Evolutionary conservation across 352 stramenopile species (phyloP), one percentile per base, ranked within the genome.

Genomic region (Pythium graminicola): DNA sequence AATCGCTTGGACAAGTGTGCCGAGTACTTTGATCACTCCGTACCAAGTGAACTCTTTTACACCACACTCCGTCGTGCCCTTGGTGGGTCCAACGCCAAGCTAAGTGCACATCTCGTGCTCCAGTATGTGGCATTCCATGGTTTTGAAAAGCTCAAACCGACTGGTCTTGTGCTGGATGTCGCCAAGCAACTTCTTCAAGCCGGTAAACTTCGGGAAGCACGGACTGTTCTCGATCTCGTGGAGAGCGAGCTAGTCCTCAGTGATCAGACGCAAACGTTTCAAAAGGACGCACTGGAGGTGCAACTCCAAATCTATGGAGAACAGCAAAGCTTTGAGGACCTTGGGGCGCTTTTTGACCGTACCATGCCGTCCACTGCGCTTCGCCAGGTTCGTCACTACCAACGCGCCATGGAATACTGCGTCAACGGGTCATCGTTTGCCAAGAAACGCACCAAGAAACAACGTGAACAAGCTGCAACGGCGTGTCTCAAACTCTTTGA

Each of bases 401-500:
- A 88, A 32, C 31, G 68, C 24, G 80, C 80, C 1, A 88, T 90
- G 80, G 72, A 88, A 51, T 88, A 86, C 46, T 79, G 49, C 49
- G 26, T 55, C 8, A 9, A 11, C n/a, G n/a, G n/a, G n/a, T 6
- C 27, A 9, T 5, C 24, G 35, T 27, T 7, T 6, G 3, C 3
- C 32, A 53, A 54, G 33, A 40, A 55, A 36, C 24, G 31, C 23
- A 57, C 48, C 24, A 52, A 60, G 33, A 58, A 64, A 39, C 33
- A 57, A 19, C 31, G 31, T 8, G 52, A 54, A 6, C 44, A 57
- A 5, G 77, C 72, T 7, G 60, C 77, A 6, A 59, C 73, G 14
- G 52, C 77, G 31, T 76, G 67, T 42, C 61, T 93, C 46, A 75
- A 80, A 57, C 57, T 93, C 43, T 93, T 91, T 32, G 76, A 91